Base-by-base conservation (phyloP, 2,329 filamentous ascomycete species). In the Fusarium agapanthi region DNA sequence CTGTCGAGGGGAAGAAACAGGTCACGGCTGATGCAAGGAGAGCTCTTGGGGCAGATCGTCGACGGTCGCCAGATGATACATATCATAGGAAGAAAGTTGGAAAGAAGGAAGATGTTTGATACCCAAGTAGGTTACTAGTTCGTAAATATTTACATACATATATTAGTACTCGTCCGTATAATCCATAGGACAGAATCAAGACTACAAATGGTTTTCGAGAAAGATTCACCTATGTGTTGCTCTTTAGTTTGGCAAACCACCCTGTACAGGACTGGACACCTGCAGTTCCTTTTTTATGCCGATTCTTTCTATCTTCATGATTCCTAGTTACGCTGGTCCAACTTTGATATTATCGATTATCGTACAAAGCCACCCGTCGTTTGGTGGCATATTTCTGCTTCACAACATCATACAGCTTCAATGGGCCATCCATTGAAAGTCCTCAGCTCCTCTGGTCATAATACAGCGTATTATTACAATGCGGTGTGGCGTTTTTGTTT, bases 1-100 rank as follows among this genome's bases (percentile, higher is more conserved):
- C 76, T 9, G 35, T 48, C 10, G 76, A 76, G 44, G 73, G 73
- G 7, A 72, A 57, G 44, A 65, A 63, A 9, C 62, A 77, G 43
- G 20, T 64, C 16, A 70, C 43, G 18, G 32, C 62, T 40, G 59
- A 56, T 43, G 48, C 50, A 14, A 67, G 61, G 45, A 55, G 14
- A 32, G 61, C 62, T 13, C 57, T 72, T 8, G 56, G 71, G 7
- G 62, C 62, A 28, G 47, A 55, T 18, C 64, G 67, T 61, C 62
- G 53, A 55, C 38, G 34, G 26, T 59, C 53, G 13, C 32, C 43
- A 22, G 40, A 67, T 30, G 54, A 44, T 45, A 40, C 32, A 20
- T 37, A 48, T 38, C 53, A 45, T 26, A 47, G 35, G 15, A 47
- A 43, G 47, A 47, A 32, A 10, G 32, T 22, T n/a, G 45, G 24